These are phyloP conservation scores for Ustilago tritici DNA, from an alignment of 1,284 basidiomycete genomes.

Conservation along the genomic window DNA sequence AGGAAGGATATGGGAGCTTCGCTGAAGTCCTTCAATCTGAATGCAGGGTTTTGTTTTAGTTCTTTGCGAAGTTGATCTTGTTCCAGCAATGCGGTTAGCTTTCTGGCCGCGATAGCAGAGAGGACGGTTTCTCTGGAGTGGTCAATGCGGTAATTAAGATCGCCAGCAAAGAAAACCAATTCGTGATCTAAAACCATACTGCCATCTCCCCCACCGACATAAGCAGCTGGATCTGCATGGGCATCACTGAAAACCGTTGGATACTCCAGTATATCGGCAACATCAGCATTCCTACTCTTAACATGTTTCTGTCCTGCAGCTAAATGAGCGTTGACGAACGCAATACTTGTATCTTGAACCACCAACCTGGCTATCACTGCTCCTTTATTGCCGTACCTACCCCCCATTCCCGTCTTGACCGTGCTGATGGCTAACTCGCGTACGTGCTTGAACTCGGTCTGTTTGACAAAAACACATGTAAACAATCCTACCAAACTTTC, in stretches of 20 bases:
- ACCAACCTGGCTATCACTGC: constrained; percentile 90
- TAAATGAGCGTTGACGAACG: constrained; percentile 94
- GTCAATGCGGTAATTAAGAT: constrained; percentile 83
- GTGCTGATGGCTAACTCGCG: constrained; percentile 81
- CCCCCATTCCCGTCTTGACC: constrained; percentile 90
- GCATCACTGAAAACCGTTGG: constrained; percentile 39
- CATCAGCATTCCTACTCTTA: constrained; percentile 84
- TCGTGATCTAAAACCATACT: constrained; percentile 95
- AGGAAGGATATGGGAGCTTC: constrained; percentile 76
- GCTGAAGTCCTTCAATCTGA: constrained; percentile 83
- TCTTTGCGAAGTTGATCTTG: constrained; percentile 93
- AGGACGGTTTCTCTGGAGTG: constrained; percentile 84
- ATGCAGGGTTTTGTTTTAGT: constrained; percentile 84
- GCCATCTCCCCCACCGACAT: constrained; percentile 90
- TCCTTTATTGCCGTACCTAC: constrained; percentile 96
- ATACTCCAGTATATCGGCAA: constrained; percentile 74
- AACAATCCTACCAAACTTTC: constrained; percentile 93
- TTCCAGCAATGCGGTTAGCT: constrained; percentile 76
- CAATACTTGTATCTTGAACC: constrained; percentile 81
- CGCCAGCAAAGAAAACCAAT: constrained; percentile 83
- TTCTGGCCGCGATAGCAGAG: constrained; percentile 76
- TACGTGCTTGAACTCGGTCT: constrained; percentile 72
- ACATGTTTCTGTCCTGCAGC: constrained; percentile 90
- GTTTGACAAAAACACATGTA: constrained; percentile 86
- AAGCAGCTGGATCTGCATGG: constrained; percentile 73